Evolutionary conservation across 768 basidiomycete genomes (phyloP).

Genomic region (Termitomyces titanicus): DNA sequence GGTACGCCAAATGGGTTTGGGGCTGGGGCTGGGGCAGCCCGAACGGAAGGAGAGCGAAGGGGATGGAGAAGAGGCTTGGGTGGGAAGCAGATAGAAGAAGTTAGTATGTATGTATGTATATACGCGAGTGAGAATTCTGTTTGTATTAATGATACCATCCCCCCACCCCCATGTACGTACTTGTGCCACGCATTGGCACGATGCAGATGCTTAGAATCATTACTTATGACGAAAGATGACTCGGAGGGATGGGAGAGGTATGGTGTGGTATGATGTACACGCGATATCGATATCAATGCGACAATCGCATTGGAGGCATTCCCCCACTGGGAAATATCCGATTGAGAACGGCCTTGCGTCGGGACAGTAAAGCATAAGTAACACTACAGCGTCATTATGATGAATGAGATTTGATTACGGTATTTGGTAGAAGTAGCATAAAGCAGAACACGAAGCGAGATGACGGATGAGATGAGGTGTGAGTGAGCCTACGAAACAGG

Average conservation of each 20-base stretch:
- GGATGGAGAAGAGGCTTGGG: background rate
- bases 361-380: conserved; percentile 7
- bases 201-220: background rate
- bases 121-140: background rate
- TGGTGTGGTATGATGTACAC: no score
- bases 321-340: background rate
- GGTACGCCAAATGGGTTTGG: background rate
- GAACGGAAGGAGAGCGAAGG: background rate
- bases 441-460: background rate
- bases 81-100: background rate
- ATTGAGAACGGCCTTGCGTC: no score
- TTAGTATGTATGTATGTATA: no score
- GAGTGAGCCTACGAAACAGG: background rate
- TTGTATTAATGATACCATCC: conserved; percentile 8
- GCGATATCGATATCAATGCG: background rate
- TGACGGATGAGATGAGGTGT: background rate
- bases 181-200: conserved; percentile 4
- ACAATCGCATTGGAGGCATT: no score
- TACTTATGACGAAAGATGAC: no score
- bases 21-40: background rate
- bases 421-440: background rate
- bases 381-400: conserved; percentile 2
- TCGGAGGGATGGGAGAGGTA: no score
- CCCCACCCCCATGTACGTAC: conserved; percentile 8
- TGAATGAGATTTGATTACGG: background rate